Evolutionary conservation across 2,329 filamentous ascomycete species (phyloP).

Genomic region (Sclerotinia spermophila): DNA sequence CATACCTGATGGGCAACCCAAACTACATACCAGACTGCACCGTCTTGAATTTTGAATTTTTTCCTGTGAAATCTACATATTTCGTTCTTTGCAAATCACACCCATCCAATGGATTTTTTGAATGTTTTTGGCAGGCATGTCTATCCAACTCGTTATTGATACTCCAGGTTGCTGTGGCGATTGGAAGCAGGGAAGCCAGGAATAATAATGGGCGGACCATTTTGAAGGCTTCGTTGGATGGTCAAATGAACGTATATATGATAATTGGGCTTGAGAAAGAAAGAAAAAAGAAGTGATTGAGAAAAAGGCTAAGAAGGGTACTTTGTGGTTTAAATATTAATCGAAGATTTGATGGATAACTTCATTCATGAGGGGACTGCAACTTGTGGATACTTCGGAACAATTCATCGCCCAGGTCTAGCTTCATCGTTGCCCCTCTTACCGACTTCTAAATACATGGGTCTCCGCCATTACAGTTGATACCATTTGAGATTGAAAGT

Average conservation of each 20-base stretch:
- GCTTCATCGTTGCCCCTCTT: neutral
- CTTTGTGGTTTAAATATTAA: neutral
- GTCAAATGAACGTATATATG: neutral
- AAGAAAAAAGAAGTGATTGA: neutral
- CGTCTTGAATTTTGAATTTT: slow-evolving; percentile 26
- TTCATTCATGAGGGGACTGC: neutral
- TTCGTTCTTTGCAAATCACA: slow-evolving; percentile 29
- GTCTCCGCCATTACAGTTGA: neutral
- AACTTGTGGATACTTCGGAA: slow-evolving; percentile 2
- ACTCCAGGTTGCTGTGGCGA: slow-evolving; percentile 27
- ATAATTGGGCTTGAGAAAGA: neutral
- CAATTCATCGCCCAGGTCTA: neutral
- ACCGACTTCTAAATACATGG: neutral
- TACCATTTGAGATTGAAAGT: neutral
- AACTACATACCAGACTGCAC: slow-evolving; percentile 30
- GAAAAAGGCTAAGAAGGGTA: neutral
- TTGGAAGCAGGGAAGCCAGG: slow-evolving; percentile 13
- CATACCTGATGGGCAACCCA: neutral
- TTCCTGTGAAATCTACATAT: slow-evolving; percentile 24
- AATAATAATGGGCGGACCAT: slow-evolving; percentile 4
- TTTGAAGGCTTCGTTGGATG: neutral
- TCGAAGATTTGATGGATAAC: neutral
- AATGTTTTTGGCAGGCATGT: slow-evolving; percentile 25
- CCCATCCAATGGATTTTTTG: slow-evolving; percentile 28
- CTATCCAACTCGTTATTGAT: slow-evolving; percentile 28